A percentile compares a stretch with the other conserved stretches of the same genome.
phyloP scores from a whole-genome alignment of 345 rosid species.

The Populus ilicifolia region DNA sequence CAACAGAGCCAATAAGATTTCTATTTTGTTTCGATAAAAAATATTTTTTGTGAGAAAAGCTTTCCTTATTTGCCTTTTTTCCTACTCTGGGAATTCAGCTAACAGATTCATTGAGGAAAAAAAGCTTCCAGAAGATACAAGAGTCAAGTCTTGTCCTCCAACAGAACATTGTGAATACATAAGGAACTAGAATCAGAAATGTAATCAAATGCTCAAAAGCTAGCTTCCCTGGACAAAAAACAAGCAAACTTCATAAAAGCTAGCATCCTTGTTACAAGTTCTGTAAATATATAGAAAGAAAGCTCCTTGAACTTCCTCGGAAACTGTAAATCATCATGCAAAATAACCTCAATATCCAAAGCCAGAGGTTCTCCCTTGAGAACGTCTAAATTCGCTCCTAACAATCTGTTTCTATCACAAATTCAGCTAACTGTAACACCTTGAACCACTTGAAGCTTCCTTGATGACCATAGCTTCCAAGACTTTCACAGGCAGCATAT shows the following conservation, averaged over 20 bases:
- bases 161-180: background rate
- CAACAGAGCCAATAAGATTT: background rate
- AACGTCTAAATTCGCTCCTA: background rate
- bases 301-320: background rate
- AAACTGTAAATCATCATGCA: background rate
- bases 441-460: background rate
- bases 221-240: background rate
- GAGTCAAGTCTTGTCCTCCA: background rate
- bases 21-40: background rate
- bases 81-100: background rate
- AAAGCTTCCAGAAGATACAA: background rate
- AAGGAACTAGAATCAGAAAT: background rate
- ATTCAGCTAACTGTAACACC: background rate
- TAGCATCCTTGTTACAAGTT: background rate
- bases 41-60: background rate
- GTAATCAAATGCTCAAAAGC: background rate
- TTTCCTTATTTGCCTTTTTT: background rate
- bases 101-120: background rate
- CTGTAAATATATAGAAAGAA: too few species aligned
- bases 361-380: background rate
- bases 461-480: background rate
- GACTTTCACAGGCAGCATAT: too few species aligned
- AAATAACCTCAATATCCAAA: too few species aligned
- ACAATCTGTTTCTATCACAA: background rate
- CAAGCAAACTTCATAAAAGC: background rate